Evolutionary conservation across 495 filamentous ascomycete species (phyloP), one percentile per base, ranked within the genome.

Genomic region (Penicillium parvum): DNA sequence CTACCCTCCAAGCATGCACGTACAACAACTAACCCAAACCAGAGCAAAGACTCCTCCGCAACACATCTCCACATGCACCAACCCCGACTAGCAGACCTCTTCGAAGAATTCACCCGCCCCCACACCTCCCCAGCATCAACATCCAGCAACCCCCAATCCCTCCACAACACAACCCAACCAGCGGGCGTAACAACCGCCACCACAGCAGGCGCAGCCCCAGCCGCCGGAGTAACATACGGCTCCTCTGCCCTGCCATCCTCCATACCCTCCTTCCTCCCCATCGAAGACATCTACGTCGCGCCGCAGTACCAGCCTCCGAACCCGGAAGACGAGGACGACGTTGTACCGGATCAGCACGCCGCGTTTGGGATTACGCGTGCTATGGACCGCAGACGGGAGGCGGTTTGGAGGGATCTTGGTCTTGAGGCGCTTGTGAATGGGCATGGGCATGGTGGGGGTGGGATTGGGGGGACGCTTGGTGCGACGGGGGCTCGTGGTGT

Each of bases 281-380:
- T 74, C 32, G 70, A 76, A 63, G 87, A 94, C 40, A 88, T 98
- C 64, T 89, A 90, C 71, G 85, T 98, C 4, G 79, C 86, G 6
- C 84, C 86, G 2, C 86, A 96, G 43, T 81, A 90, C 64, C 89
- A 95, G 63, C 92, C 92, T 1, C 74, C 90, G 34, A 96, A 96
- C 64, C 92, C 92, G 0, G 92, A 97, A 66, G 92, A 98, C 60
- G 92, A 98, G 66, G 92, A 98, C 55, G 92, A 97, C 50, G 86
- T 98, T 3, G 90, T 98, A 8, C 92, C 92, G 1, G 90, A 97
- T 56, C 90, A 96, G 71, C 92, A 98, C 64, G 90, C 92, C 1
- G 92, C 92, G 5, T 98, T 96, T 67, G 92, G 92, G 2, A 96
- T 98, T 54, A 77, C 84, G 53, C 79, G 90, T 52, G 92, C 91